Percentiles rank a stretch among this genome's conserved stretches.
Evolutionary conservation across 495 filamentous ascomycete genomes (phyloP).

Genomic region (Rhypophila decipiens): DNA sequence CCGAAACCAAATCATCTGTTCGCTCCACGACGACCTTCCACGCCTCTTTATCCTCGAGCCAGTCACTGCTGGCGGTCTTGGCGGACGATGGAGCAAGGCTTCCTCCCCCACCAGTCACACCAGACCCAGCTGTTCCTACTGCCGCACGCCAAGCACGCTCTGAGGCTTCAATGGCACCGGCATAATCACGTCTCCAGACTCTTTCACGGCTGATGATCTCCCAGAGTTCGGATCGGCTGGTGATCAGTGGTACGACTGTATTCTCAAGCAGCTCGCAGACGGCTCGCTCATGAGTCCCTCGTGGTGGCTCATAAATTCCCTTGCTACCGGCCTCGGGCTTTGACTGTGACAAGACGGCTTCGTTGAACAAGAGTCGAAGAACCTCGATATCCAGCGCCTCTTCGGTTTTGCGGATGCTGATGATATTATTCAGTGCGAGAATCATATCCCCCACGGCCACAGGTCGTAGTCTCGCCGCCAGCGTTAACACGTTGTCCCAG

Average conservation of each 20-base stretch:
- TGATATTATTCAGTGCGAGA: constrained; percentile 61
- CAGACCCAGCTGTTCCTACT: constrained; percentile 33
- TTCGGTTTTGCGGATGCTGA: constrained; percentile 71
- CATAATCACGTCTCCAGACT: constrained; percentile 60
- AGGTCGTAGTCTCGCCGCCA: constrained; percentile 69
- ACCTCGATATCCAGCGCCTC: constrained; percentile 69
- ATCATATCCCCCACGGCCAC: constrained; percentile 69
- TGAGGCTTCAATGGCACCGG: constrained; percentile 67
- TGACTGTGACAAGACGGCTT: constrained; percentile 47
- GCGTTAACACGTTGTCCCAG: constrained; percentile 89
- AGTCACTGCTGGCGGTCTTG: constrained; percentile 33
- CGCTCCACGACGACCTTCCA: constrained; percentile 59
- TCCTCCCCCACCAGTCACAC: constrained; percentile 6
- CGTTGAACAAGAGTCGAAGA: constrained; percentile 61
- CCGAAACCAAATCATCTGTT: constrained; percentile 58
- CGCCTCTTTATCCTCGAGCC: constrained; percentile 37
- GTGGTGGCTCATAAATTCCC: constrained; percentile 32
- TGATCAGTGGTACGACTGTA: constrained; percentile 74
- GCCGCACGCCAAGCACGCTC: constrained; percentile 85
- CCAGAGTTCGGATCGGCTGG: constrained; percentile 69
- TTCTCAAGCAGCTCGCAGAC: constrained; percentile 69
- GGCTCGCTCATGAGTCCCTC: constrained; percentile 42
- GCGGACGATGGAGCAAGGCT: constrained; percentile 13
- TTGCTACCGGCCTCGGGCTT: constrained; percentile 21
- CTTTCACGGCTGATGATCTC: constrained; percentile 62